Conservation (phyloP, 768 basidiomycete genomes). For the Imleria badia region DNA sequence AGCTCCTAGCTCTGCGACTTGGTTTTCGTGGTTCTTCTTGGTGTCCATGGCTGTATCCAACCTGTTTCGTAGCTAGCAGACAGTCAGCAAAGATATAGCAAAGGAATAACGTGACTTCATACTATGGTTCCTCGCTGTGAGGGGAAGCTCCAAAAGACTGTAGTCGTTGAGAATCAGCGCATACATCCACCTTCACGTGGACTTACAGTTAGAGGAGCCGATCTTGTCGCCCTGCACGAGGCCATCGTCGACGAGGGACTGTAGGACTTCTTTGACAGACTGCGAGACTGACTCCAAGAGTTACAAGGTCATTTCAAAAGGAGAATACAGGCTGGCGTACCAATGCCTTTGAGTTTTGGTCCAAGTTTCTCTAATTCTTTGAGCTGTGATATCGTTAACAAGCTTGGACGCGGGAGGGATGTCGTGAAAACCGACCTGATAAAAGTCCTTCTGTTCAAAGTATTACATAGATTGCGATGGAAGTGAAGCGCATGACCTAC, state of each 20-base stretch:
- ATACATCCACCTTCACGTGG: slow-evolving; percentile 15
- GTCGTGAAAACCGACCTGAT: slow-evolving; percentile 42
- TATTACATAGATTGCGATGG: slow-evolving; percentile 3
- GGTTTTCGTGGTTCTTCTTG: slow-evolving; percentile 40
- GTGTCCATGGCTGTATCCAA: slow-evolving; percentile 51
- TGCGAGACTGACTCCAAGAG: slow-evolving; percentile 62
- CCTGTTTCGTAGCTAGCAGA: slow-evolving; percentile 55
- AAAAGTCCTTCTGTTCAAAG: slow-evolving; percentile 73
- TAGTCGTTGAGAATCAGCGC: slow-evolving; percentile 13
- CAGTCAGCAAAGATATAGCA: neutral
- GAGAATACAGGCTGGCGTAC: slow-evolving; percentile 38
- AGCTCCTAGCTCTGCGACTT: slow-evolving; percentile 49
- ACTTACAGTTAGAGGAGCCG: slow-evolving; percentile 89
- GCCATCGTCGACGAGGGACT: slow-evolving; percentile 83
- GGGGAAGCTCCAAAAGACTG: slow-evolving; percentile 96
- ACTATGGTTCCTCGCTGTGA: slow-evolving; percentile 83
- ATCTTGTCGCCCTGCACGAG: slow-evolving; percentile 90
- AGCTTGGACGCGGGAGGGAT: neutral
- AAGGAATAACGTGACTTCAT: slow-evolving; percentile 2
- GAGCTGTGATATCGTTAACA: slow-evolving; percentile 42
- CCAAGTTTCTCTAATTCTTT: slow-evolving; percentile 92
- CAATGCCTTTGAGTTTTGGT: slow-evolving; percentile 88
- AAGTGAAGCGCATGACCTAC: slow-evolving; percentile 36
- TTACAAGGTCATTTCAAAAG: neutral
- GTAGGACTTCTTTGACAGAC: slow-evolving; percentile 88